Evolutionary conservation across 371 early-diverging fungal genomes (phyloP).

Genomic region (Gilbertella persicaria): DNA sequence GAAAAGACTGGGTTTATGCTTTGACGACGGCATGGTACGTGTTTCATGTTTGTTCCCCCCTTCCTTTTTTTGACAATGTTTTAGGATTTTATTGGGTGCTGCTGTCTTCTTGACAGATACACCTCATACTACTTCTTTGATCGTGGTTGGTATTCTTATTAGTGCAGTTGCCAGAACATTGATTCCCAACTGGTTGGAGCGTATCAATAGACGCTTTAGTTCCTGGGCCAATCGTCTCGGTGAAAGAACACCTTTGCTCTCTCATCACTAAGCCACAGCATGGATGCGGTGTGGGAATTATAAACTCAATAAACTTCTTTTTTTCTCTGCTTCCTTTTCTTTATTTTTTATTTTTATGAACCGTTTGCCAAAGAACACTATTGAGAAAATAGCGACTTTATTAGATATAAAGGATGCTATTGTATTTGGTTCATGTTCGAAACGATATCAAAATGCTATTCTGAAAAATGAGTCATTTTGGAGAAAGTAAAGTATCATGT

Average conservation of each 20-base stretch:
- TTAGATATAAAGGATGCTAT: slow-evolving; percentile 2
- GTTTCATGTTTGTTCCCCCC: neutral
- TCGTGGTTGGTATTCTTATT: slow-evolving; percentile 45
- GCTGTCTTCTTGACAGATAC: slow-evolving; percentile 33
- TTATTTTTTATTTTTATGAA: neutral
- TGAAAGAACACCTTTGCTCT: slow-evolving; percentile 48
- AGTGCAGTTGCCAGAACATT: slow-evolving; percentile 46
- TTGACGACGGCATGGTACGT: slow-evolving; percentile 49
- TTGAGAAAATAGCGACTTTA: slow-evolving; percentile 6
- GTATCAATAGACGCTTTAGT: slow-evolving; percentile 40
- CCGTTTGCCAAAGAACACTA: neutral
- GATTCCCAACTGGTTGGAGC: slow-evolving; percentile 44
- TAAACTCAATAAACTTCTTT: too few relatives aligned
- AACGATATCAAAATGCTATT: neutral
- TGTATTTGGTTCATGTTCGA: slow-evolving; percentile 6
- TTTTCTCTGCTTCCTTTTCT: neutral
- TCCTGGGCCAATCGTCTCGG: slow-evolving; percentile 37
- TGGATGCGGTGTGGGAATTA: neutral
- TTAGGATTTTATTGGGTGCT: slow-evolving; percentile 40
- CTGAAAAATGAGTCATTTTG: slow-evolving; percentile 19
- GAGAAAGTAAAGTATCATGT: slow-evolving; percentile 21
- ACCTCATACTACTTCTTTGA: slow-evolving; percentile 35
- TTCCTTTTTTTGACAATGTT: slow-evolving; percentile 4
- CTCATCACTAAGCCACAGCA: slow-evolving; percentile 7
- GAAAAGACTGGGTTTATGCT: slow-evolving; percentile 53